A percentile compares a stretch with the other conserved stretches of the same genome.
Evolutionary conservation across 2,329 filamentous ascomycete genomes (phyloP).

Genomic region (Pseudogymnoascus sp.): DNA sequence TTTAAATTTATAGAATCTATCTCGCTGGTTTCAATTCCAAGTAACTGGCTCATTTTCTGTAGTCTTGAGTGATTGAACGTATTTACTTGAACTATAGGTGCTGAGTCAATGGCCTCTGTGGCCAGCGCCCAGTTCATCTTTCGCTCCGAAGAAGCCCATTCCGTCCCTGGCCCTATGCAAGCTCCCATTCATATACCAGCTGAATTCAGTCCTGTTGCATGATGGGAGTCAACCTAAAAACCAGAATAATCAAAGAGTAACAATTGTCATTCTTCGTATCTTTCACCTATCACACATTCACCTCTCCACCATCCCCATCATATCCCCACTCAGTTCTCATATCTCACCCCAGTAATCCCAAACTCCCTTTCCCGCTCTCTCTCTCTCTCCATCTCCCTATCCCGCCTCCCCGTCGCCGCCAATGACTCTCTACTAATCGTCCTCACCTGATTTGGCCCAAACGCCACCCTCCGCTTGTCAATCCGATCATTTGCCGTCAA

Average conservation of each 20-base stretch:
- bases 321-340: not conserved
- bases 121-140: too few species aligned
- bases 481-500: conserved; percentile 5
- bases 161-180: not conserved
- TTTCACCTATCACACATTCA: not conserved
- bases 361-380: not conserved
- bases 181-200: not conserved
- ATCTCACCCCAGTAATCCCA: not conserved
- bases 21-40: too few species aligned
- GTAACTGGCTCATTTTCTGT: too few species aligned
- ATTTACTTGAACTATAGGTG: too few species aligned
- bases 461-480: not conserved
- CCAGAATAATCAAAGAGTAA: not conserved
- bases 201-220: not conserved
- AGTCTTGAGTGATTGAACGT: too few species aligned
- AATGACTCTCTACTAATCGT: conserved; percentile 2
- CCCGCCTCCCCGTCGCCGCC: not conserved
- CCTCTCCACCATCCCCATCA: not conserved
- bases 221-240: not conserved
- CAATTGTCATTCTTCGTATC: not conserved
- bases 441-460: not conserved
- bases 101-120: not conserved
- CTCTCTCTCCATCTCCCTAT: not conserved
- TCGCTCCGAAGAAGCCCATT: not conserved
- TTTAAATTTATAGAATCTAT: too few species aligned